phyloP scores from a whole-genome alignment of 2,329 filamentous ascomycete species.

The Teratosphaeria destructans region DNA sequence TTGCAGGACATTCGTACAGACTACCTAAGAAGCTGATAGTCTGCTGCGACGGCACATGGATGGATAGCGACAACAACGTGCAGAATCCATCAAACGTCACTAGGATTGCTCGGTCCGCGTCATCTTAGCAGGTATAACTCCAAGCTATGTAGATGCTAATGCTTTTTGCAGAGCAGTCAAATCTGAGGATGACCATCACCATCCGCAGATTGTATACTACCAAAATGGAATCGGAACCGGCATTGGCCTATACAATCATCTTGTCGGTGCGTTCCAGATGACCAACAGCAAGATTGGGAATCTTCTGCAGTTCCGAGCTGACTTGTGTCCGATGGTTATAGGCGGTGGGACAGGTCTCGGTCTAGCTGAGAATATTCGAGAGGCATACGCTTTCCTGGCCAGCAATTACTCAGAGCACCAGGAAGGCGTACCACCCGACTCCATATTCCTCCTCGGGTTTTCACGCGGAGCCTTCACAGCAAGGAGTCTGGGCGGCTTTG shows the following conservation, averaged over 20 bases:
- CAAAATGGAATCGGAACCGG: conserved; percentile 28
- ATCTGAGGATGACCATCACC: conserved; percentile 23
- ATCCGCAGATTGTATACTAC: conserved; percentile 30
- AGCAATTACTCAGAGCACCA: conserved; percentile 42
- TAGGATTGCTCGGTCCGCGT: conserved; percentile 14
- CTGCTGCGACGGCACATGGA: conserved; percentile 25
- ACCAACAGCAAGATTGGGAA: neutral
- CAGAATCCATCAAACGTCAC: conserved; percentile 28
- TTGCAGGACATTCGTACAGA: neutral
- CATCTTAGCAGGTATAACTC: neutral
- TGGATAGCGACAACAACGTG: conserved; percentile 25
- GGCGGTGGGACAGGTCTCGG: conserved; percentile 26
- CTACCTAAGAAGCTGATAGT: conserved; percentile 16
- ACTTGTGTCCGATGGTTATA: neutral
- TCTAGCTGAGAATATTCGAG: conserved; percentile 41
- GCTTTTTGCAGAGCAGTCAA: conserved; percentile 18
- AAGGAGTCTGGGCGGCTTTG: conserved; percentile 34
- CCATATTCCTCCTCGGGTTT: conserved; percentile 37
- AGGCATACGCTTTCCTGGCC: conserved; percentile 53
- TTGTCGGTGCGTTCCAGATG: conserved; percentile 7
- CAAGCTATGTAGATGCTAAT: neutral
- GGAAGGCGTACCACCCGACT: conserved; percentile 24
- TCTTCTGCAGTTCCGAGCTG: neutral
- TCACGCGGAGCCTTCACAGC: conserved; percentile 37
- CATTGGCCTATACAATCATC: conserved; percentile 22